Base-by-base conservation (phyloP, 2,329 filamentous ascomycete genomes). In the Exophiala oligosperma region DNA sequence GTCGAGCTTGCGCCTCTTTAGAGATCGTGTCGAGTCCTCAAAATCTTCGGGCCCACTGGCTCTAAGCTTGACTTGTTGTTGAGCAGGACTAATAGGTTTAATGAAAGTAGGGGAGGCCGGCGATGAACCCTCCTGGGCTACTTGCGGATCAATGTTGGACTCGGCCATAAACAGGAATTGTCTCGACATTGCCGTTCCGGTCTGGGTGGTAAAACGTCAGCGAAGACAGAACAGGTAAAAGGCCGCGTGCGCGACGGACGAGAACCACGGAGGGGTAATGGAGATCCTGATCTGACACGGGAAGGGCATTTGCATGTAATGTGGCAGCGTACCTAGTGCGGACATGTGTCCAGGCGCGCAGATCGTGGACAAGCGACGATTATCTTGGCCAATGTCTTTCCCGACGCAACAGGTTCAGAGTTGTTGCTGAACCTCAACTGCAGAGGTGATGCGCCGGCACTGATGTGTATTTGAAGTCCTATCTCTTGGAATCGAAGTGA, bases 1-100 rank as follows among this genome's bases (percentile, higher is more conserved):
- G 43, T 74, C 65, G 12, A 71, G 68, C 35, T 71, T 69, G 51
- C 70, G 68, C 28, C 71, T 71, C 57, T 73, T 72, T 38, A 72
- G 74, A 47, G 76, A 71, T 32, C 63, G 55, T 11, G 68, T 64
- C 1, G 70, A 71, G 32, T 62, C 56, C 32, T 65, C 65, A 26
- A 60, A 62, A 32, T 60, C 61, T 51, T 54, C 52, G 28, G 55
- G 23, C 4, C 28, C 51, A 29, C 17, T 51, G n/a, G 24, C 32
- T 24, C 32, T 52, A 44, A 29, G 21, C 38, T 57, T 59, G 29
- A 48, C 44, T 24, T 38, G 32, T 38, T 12, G 12, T 35, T 49
- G 24, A 9, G 26, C 23, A 43, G 59, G 56, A 47, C 48, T 54
- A 12, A 44, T 40, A 12, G 59, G 59, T 38, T 53, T 61, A 52